A percentile compares a stretch with the other conserved stretches of the same genome.
These are phyloP conservation scores for Aspergillus nidulans DNA, from an alignment of 495 filamentous ascomycete genomes.

Conservation along the genomic window DNA sequence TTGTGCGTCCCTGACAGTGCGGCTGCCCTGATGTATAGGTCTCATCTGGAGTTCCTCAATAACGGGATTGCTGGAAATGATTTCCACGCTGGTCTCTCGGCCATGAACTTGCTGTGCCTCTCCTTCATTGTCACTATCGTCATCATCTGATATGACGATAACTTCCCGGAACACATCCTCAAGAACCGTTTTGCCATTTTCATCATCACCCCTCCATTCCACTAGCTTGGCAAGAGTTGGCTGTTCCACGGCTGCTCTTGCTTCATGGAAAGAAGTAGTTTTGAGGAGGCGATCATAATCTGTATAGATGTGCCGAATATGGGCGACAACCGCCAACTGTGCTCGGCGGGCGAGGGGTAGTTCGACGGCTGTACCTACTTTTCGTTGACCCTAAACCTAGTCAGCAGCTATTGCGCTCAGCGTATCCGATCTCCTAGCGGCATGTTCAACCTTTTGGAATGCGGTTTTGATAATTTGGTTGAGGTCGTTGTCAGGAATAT, in stretches of 20 bases:
- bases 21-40: conserved; percentile 21
- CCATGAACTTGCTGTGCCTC: conserved; percentile 13
- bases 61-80: conserved; percentile 34
- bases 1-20: conserved; percentile 14
- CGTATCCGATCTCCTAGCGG: conserved; percentile 6
- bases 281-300: conserved; percentile 76
- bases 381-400: conserved; percentile 41
- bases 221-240: conserved; percentile 67
- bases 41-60: conserved; percentile 32
- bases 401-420: conserved; percentile 8
- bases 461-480: conserved; percentile 70
- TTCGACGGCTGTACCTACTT: conserved; percentile 66
- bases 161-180: conserved; percentile 79
- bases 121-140: conserved; percentile 57
- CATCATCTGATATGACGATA: conserved; percentile 77
- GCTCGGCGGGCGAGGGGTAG: conserved; percentile 68
- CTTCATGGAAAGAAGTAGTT: conserved; percentile 59
- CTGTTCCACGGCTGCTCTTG: conserved; percentile 65
- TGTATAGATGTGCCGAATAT: conserved; percentile 83
- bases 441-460: conserved; percentile 67
- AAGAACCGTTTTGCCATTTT: conserved; percentile 67
- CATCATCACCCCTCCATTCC: conserved; percentile 85
- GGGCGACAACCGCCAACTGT: conserved; percentile 78
- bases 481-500: conserved; percentile 76
- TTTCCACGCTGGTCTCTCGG: conserved; percentile 35